A percentile compares a stretch with the other conserved stretches of the same genome.
phyloP scores from a whole-genome alignment of 1,284 basidiomycete genomes.

The Fomitiporia mediterranea region DNA sequence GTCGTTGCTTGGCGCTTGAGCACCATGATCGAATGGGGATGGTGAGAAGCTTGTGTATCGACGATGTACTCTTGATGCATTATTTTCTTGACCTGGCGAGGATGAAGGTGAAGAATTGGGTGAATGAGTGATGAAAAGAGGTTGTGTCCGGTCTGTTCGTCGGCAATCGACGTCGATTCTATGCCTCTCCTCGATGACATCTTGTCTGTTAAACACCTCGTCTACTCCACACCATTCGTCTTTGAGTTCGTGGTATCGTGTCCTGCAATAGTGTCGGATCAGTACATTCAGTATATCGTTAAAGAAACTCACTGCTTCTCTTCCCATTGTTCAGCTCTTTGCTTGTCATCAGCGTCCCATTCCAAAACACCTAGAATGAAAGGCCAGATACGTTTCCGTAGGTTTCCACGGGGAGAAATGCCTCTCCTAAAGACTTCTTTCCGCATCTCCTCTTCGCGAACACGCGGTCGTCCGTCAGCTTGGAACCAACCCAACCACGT shows the following conservation, averaged over 20 bases:
- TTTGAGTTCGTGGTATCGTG: conserved; percentile 66
- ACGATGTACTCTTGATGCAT: conserved; percentile 49
- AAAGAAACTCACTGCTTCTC: conserved; percentile 53
- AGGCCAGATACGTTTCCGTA: conserved; percentile 81
- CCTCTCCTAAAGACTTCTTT: conserved; percentile 76
- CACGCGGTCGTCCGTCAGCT: conserved; percentile 60
- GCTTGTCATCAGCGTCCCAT: conserved; percentile 62
- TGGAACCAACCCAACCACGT: conserved; percentile 73
- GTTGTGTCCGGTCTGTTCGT: conserved; percentile 90
- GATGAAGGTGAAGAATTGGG: conserved; percentile 29
- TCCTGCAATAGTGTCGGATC: conserved; percentile 37
- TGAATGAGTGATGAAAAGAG: conserved; percentile 66
- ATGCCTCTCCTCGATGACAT: conserved; percentile 84
- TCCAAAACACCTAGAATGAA: conserved; percentile 81
- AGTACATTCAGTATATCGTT: conserved; percentile 2
- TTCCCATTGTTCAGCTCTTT: conserved; percentile 55
- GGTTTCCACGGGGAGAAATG: conserved; percentile 44
- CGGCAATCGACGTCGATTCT: conserved; percentile 95
- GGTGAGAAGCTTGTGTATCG: conserved; percentile 69
- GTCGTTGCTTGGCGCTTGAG: conserved; percentile 80
- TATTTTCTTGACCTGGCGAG: conserved; percentile 30
- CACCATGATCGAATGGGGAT: conserved; percentile 64
- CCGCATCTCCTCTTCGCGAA: conserved; percentile 65
- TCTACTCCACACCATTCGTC: conserved; percentile 77
- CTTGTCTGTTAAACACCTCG: conserved; percentile 72